phyloP scores from a whole-genome alignment of 2,329 filamentous ascomycete genomes.

The Cladosporium sp. region DNA sequence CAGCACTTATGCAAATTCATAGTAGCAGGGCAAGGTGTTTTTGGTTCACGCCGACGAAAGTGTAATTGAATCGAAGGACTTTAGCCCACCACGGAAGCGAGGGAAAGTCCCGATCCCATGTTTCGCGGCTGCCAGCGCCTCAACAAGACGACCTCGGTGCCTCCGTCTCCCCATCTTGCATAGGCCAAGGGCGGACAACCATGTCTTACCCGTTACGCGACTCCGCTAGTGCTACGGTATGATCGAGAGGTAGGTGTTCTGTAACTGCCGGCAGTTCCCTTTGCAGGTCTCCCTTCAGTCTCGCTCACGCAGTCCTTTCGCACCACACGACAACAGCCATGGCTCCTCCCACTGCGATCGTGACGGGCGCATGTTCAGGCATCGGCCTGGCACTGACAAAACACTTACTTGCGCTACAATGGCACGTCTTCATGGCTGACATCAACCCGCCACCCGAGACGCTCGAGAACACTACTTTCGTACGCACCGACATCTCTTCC shows the following conservation, averaged over 20 bases:
- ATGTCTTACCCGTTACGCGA: background rate
- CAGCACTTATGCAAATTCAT: background rate
- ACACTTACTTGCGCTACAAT: slow-evolving; percentile 42
- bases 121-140: background rate
- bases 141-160: background rate
- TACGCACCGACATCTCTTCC: slow-evolving; percentile 37
- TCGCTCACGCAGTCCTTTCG: background rate
- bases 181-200: background rate
- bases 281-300: background rate
- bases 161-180: slow-evolving; percentile 6
- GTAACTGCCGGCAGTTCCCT: background rate
- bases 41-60: background rate
- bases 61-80: background rate
- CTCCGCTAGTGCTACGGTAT: background rate
- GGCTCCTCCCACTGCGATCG: slow-evolving; percentile 44
- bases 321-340: slow-evolving; percentile 27
- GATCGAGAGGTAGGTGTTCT: background rate
- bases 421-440: slow-evolving; percentile 48
- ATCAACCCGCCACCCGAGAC: slow-evolving; percentile 39
- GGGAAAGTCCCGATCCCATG: too few relatives aligned
- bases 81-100: background rate
- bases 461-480: slow-evolving; percentile 35
- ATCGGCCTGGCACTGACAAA: slow-evolving; percentile 47
- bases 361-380: slow-evolving; percentile 48
- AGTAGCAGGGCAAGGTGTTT: background rate